Base-by-base conservation (phyloP, 345 rosid species). In the Gossypium thurberi region DNA sequence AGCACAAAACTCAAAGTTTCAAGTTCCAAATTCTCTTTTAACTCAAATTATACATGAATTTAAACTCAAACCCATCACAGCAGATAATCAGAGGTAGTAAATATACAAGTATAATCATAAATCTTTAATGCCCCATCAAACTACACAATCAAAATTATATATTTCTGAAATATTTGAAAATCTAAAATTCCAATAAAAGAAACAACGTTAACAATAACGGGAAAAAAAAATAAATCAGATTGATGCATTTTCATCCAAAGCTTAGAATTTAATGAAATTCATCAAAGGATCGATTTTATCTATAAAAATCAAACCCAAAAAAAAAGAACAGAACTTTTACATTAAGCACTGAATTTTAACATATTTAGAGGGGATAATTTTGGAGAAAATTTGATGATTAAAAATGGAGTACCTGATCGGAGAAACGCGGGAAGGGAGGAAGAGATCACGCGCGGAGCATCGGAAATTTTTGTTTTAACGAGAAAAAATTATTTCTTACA, bases 401-500 rank as follows among this genome's bases (percentile, higher is more conserved):
- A 4, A 11, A 63, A 2, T 17, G 37, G 52, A 37, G 68, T 71
- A 64, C 75, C 81, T 70, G 72, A 70, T 64, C 47, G 68, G 71
- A 60, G 72, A 75, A 59, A 66, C 50, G 61, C 14, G 60, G 23
- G 23, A 50, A 25, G 46, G 48, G 65, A 71, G 17, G 46, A 18
- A 40, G 64, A 60, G 44, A 59, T 59, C 63, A 71, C 50, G 64
- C 10, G 73, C 43, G n/a, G 73, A 64, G 69, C 69, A 66, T 65
- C 50, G 68, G 66, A 33, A 33, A 60, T 10, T 28, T 50, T 66
- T 50, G 37, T 57, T 28, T 47, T 47, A 8, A 10, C 4, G 55
- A 53, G 55, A 51, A 28, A 33, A 33, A 5, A 33, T 20, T 1
- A 51, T 52, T 74, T 74, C 70, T 72, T 74, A 66, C 70, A 40